Conservation (phyloP, 345 rosid species). For the Barbarea vulgaris region DNA sequence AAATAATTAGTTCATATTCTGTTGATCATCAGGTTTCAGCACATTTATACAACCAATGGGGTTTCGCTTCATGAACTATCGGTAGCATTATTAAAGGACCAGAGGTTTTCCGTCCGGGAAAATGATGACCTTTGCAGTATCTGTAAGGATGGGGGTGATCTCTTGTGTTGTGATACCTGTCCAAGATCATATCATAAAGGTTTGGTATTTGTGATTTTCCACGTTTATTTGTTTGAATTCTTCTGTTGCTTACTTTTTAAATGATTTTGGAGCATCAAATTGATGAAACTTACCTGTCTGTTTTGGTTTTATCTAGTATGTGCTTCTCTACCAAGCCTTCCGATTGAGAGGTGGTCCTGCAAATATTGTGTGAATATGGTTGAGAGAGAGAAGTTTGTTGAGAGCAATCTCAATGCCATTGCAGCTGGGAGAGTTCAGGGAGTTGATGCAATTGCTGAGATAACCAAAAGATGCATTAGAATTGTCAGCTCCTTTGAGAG, state of each 20-base stretch:
- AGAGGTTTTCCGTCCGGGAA: slow-evolving; percentile 57
- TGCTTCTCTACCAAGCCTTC: slow-evolving; percentile 53
- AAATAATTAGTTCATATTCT: slow-evolving; percentile 11
- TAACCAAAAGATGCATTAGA: slow-evolving; percentile 82
- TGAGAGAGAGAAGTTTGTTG: slow-evolving; percentile 70
- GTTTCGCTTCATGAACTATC: slow-evolving; percentile 97
- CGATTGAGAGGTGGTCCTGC: slow-evolving; percentile 83
- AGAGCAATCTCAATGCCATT: slow-evolving; percentile 70
- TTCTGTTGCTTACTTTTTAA: background rate
- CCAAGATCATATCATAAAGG: slow-evolving; percentile 96
- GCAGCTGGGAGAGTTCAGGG: slow-evolving; percentile 94
- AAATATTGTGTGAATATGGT: slow-evolving; percentile 63
- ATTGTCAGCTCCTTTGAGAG: slow-evolving; percentile 64
- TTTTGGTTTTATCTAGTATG: slow-evolving; percentile 25
- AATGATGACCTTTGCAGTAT: slow-evolving; percentile 89
- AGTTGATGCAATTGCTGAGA: slow-evolving; percentile 87
- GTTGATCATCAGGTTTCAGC: slow-evolving; percentile 62
- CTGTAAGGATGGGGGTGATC: slow-evolving; percentile 84
- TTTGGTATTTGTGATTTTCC: slow-evolving; percentile 28
- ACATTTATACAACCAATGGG: slow-evolving; percentile 96
- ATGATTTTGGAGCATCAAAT: slow-evolving; percentile 10
- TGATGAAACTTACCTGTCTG: slow-evolving; percentile 4
- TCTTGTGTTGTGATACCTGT: slow-evolving; percentile 92
- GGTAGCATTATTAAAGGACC: slow-evolving; percentile 57
- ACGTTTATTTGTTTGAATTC: slow-evolving; percentile 15